A percentile compares a stretch with the other conserved stretches of the same genome.
phyloP scores from a whole-genome alignment of 768 basidiomycete genomes.

The Pisolithus orientalis region DNA sequence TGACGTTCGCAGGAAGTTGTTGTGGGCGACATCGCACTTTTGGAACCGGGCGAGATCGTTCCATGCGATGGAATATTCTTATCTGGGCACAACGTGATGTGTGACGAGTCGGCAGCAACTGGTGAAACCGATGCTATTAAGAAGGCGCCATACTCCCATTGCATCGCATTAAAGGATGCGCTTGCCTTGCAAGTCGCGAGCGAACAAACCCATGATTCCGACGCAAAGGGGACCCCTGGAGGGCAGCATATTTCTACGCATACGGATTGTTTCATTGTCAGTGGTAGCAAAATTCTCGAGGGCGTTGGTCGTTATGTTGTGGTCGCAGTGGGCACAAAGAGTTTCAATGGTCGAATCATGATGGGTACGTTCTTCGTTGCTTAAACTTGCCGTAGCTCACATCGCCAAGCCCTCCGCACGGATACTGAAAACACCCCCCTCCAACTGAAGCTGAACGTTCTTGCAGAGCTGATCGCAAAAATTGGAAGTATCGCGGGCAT shows the following conservation, averaged over 20 bases:
- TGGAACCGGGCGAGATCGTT: constrained; percentile 94
- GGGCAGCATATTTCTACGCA: constrained; percentile 38
- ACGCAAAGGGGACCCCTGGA: neutral
- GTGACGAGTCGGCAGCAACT: constrained; percentile 94
- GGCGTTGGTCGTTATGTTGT: constrained; percentile 92
- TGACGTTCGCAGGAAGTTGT: constrained; percentile 63
- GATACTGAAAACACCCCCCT: constrained; percentile 88
- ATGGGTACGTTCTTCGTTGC: constrained; percentile 58
- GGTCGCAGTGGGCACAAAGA: constrained; percentile 85
- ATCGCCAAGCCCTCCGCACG: constrained; percentile 64
- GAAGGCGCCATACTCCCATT: constrained; percentile 76
- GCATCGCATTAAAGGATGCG: constrained; percentile 45
- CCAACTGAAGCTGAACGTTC: constrained; percentile 84
- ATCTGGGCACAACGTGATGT: constrained; percentile 86
- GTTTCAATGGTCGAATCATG: constrained; percentile 96
- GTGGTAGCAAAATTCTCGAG: constrained; percentile 89
- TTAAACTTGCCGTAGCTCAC: neutral
- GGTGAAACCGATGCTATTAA: constrained; percentile 96
- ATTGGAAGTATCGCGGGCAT: constrained; percentile 78
- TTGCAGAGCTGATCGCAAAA: constrained; percentile 96
- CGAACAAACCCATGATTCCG: constrained; percentile 22
- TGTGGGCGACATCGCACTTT: constrained; percentile 85
- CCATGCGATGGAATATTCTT: constrained; percentile 97
- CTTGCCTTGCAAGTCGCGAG: constrained; percentile 11
- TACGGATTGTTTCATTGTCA: constrained; percentile 87